Conservation (phyloP, 257 asterid species). For the Solanum chiquidenum region DNA sequence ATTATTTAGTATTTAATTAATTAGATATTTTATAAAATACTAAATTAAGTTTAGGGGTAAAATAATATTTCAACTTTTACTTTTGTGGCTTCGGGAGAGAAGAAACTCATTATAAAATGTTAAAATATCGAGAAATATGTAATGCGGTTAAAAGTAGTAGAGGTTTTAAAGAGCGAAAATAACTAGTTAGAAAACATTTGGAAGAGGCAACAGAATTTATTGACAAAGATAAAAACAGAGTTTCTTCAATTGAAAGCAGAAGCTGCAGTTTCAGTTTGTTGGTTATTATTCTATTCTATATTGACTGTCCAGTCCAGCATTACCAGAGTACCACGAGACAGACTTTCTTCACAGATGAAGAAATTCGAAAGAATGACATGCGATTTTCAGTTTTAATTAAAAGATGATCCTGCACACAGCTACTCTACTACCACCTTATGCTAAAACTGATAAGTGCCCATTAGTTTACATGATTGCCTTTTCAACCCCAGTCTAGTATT, state of each 20-base stretch:
- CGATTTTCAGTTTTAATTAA: not conserved
- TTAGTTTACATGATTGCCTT: constrained; percentile 7
- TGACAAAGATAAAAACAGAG: not conserved
- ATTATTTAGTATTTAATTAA: too few relatives aligned
- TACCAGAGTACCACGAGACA: not conserved
- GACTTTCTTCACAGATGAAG: not conserved
- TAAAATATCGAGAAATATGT: not conserved
- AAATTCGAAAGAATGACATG: not conserved
- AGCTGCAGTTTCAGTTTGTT: not conserved
- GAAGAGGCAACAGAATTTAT: not conserved
- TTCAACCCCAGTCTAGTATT: not conserved
- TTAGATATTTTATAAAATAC: not conserved
- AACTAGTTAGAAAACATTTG: not conserved
- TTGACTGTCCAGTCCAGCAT: not conserved
- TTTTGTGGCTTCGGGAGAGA: not conserved
- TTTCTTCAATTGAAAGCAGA: not conserved
- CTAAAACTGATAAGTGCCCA: constrained; percentile 1
- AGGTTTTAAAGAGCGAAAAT: not conserved
- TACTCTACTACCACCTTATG: constrained; percentile 1
- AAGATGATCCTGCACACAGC: not conserved
- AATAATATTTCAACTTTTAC: too few relatives aligned
- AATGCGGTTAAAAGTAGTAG: not conserved
- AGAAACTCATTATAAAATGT: not conserved
- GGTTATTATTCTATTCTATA: not conserved
- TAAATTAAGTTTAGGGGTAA: not conserved